Evolutionary conservation across 177 flowering plant species (phyloP).

Genomic region (Vitis hybrid): DNA sequence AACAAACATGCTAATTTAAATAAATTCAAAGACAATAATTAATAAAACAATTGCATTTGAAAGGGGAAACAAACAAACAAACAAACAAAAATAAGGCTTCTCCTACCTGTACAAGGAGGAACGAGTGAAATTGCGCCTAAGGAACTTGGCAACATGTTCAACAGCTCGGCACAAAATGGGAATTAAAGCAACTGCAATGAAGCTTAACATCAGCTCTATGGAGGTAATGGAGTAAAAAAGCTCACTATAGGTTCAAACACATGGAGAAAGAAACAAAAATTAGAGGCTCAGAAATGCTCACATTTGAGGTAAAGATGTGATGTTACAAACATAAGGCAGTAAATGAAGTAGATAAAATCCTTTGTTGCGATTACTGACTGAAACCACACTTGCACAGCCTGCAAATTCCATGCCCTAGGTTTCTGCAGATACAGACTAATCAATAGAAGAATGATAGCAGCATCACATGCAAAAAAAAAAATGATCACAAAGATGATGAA

Average conservation of each 20-base stretch:
- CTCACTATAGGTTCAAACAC: not conserved
- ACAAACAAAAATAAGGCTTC: not conserved
- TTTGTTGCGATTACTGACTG: slow-evolving; percentile 83
- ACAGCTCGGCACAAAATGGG: slow-evolving; percentile 81
- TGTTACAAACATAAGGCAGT: slow-evolving; percentile 81
- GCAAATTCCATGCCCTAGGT: slow-evolving; percentile 96
- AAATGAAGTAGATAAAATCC: slow-evolving; percentile 90
- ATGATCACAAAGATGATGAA: not conserved
- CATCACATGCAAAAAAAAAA: not conserved
- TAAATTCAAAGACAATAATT: too few relatives aligned
- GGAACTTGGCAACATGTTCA: slow-evolving; percentile 83
- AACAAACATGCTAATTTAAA: too few relatives aligned
- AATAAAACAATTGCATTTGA: too few relatives aligned
- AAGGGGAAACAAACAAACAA: not conserved
- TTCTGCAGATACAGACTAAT: slow-evolving; percentile 44
- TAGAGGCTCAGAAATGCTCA: slow-evolving; percentile 34
- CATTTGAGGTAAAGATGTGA: slow-evolving; percentile 80
- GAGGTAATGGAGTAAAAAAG: not conserved
- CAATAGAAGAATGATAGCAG: slow-evolving; percentile 1
- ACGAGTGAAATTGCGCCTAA: slow-evolving; percentile 78
- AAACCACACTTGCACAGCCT: slow-evolving; percentile 88
- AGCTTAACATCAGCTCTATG: slow-evolving; percentile 14
- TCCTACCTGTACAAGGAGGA: slow-evolving; percentile 82
- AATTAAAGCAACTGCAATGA: slow-evolving; percentile 84
- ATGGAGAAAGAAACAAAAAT: not conserved